Percentiles rank a stretch among this genome's conserved stretches.
These are phyloP conservation scores for Ceratocystis eucalypticola DNA, from an alignment of 2,329 filamentous ascomycete genomes.

Conservation along the genomic window DNA sequence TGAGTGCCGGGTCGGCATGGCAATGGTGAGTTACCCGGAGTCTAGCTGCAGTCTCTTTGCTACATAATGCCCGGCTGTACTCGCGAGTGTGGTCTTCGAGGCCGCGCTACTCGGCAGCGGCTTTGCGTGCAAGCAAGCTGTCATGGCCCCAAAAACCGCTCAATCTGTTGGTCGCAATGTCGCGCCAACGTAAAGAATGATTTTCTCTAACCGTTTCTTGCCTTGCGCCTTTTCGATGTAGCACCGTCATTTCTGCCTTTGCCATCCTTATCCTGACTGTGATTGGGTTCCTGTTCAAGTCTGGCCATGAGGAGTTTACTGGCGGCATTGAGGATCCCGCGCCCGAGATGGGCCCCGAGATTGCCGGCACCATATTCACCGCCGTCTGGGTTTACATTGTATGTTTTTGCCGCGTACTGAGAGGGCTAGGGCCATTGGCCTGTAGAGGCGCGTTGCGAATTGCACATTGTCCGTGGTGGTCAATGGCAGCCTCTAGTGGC, in stretches of 20 bases:
- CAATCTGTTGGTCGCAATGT: neutral
- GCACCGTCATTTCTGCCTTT: slow-evolving; percentile 57
- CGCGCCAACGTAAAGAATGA: neutral
- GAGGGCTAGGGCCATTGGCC: neutral
- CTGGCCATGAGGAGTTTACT: slow-evolving; percentile 70
- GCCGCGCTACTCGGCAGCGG: neutral
- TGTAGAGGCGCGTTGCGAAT: neutral
- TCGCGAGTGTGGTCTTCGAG: neutral
- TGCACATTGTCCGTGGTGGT: neutral
- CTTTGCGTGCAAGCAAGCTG: neutral
- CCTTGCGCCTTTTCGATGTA: slow-evolving; percentile 28
- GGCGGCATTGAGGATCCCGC: slow-evolving; percentile 58
- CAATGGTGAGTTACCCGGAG: slow-evolving; percentile 57
- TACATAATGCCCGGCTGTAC: neutral
- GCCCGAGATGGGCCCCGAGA: slow-evolving; percentile 57
- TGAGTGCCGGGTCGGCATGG: slow-evolving; percentile 87
- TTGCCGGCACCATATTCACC: slow-evolving; percentile 73
- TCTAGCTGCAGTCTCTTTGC: neutral
- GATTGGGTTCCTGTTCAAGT: slow-evolving; percentile 59
- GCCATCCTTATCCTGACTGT: slow-evolving; percentile 51
- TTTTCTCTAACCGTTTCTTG: neutral
- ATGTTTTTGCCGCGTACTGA: slow-evolving; percentile 31
- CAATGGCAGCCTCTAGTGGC: neutral
- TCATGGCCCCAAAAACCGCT: neutral
- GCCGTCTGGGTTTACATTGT: slow-evolving; percentile 83